Evolutionary conservation across 176 grass and related monocot genomes (phyloP), one percentile per base, ranked within the genome.

Genomic region (Raddia guianensis): DNA sequence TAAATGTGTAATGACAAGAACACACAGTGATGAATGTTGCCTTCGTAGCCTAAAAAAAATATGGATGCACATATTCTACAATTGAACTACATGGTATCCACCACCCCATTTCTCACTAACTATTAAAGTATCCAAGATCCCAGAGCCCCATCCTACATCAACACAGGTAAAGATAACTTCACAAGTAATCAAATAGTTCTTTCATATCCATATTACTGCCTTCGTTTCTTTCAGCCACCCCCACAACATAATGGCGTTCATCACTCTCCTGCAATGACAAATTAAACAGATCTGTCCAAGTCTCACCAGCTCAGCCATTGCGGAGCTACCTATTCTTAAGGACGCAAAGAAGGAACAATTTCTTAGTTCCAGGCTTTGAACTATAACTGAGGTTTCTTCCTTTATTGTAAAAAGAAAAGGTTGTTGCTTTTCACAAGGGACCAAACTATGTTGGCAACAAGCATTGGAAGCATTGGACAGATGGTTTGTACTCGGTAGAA

Each of bases 371-470:
- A 64, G 42, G 18, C 33, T 57, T 64, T 15, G 34, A 63, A 34
- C 8, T 65, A 74, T 20, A 18, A 72, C 42, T 20, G 20, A 27
- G n/a, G 60, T 83, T 74, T 63, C 58, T 73, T 64, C 37, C 32
- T 81, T 73, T 63, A 27, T 11, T 65, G 15, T 66, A 47, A 55
- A 40, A 40, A 59, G n/a, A 5, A 21, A 42, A 74, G 12, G 55
- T 40, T 82, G 34, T 15, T 15, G 8, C 12, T 55, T 82, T 27
- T 8, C 3, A 52, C 48, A 74, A 43, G 47, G 51, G 55, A 73
- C 46, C 68, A 73, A 82, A 63, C 80, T 63, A 40, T 5, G 13
- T 53, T 73, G 37, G 33, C 66, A 72, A 50, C 15, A 72, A 40
- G 45, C 16, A 12, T 46, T 4, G 13, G 18, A 2, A 52, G 18